phyloP scores from a whole-genome alignment of 225 moss, liverwort and hornwort species.

The Takakia lepidozioides region DNA sequence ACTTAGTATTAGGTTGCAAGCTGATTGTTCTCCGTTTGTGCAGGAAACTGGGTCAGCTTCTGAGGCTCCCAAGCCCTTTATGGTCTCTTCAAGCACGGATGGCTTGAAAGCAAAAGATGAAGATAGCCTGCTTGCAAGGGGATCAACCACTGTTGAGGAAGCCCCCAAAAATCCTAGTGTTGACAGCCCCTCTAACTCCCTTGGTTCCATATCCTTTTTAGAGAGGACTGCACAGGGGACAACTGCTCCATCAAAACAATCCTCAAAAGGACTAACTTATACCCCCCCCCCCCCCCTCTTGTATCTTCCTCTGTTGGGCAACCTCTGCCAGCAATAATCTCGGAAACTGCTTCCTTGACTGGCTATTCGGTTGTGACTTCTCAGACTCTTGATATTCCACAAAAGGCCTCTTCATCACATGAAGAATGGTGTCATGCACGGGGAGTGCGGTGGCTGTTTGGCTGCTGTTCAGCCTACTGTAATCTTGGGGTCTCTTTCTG shows the following conservation, averaged over 20 bases:
- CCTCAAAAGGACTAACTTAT: conserved; percentile 18
- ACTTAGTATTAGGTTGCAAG: no score
- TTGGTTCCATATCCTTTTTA: conserved; percentile 51
- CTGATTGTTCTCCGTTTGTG: no score
- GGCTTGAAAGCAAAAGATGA: no score
- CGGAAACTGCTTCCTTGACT: conserved; percentile 28
- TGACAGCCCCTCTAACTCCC: conserved; percentile 39
- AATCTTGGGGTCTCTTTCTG: conserved; percentile 43
- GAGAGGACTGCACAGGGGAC: conserved; percentile 24
- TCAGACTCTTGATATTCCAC: conserved; percentile 13
- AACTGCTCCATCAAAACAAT: conserved; percentile 18
- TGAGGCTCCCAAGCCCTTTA: no score
- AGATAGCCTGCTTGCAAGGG: no score
- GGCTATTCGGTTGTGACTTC: conserved; percentile 40
- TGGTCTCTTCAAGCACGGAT: no score
- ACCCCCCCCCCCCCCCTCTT: no score
- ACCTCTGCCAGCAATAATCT: conserved; percentile 16
- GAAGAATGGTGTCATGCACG: conserved; percentile 59
- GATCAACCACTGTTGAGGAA: no score
- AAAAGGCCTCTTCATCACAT: conserved; percentile 20
- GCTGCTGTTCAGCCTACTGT: conserved; percentile 50
- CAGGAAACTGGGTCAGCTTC: no score
- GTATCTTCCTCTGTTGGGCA: conserved; percentile 14
- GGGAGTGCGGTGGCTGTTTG: conserved; percentile 34
- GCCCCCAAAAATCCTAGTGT: conserved; percentile 30